Evolutionary conservation across 176 grass and related monocot genomes (phyloP), one percentile per base, ranked within the genome.

Genomic region (Alloteropsis semialata): DNA sequence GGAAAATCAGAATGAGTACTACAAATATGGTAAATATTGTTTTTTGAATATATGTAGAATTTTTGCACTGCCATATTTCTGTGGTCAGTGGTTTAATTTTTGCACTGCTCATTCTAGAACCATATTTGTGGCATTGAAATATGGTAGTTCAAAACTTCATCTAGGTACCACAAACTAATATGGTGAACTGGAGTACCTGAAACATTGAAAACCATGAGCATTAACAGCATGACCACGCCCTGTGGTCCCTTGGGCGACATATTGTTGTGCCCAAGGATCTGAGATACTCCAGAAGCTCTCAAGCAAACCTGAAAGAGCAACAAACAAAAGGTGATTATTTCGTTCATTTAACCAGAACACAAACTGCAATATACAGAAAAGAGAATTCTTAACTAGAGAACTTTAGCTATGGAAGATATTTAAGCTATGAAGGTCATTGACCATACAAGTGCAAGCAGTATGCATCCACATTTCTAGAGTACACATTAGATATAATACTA

Each of bases 141-240:
- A 10, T 62, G 49, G 44, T 57, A 41, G n/a, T 16, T 49, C 72
- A 58, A 84, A 54, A 80, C 37, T 63, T 30, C 64, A 48, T 43
- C 2, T 58, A 82, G 68, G 77, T 57, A 72, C 43, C 17, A 49
- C 14, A 17, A 49, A 49, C 15, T 79, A 69, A 37, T 78, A 65
- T 28, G 44, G 69, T 36, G 78, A 81, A 22, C 19, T 50, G 17
- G 37, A 57, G 48, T 95, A 95, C 96, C 96, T 88, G 90, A 93
- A 89, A 81, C 87, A 88, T 84, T 65, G 28, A 69, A 51, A 39
- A 91, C 32, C 37, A 89, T 72, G 79, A 98, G 66, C 33, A 85
- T 71, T 70, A 95, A 75, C 34, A 95, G 37, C 21, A 90, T 55
- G 38, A 77, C 36, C 81, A 36, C 48, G 18, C 27, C 79, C 21